Evolutionary conservation across 164 flowering plant species (phyloP).

Genomic region (Berberis vulgaris): DNA sequence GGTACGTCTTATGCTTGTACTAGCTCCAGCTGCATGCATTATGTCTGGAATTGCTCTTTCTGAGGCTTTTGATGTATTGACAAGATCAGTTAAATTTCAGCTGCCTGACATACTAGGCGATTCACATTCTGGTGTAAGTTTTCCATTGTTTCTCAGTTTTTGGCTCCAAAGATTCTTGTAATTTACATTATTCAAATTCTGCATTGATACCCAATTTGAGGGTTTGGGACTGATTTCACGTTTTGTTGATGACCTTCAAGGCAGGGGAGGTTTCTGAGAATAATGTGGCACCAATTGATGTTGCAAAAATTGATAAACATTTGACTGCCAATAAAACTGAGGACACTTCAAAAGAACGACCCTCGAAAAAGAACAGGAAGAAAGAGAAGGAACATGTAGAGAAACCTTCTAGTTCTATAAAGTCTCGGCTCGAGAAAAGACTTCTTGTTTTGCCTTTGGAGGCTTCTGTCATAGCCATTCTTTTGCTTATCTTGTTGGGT

Average conservation of each 20-base stretch:
- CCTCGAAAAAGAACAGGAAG: conserved; percentile 65
- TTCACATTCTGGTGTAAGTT: conserved; percentile 42
- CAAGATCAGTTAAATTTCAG: conserved; percentile 82
- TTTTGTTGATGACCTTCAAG: conserved; percentile 34
- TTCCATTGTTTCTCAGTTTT: conserved; percentile 5
- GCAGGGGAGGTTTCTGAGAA: conserved; percentile 48
- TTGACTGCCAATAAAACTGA: conserved; percentile 38
- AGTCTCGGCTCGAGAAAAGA: conserved; percentile 46
- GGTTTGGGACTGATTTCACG: conserved; percentile 12
- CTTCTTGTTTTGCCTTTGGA: conserved; percentile 80
- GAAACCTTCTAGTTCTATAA: conserved; percentile 29
- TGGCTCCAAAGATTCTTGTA: not conserved
- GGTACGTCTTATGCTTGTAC: conserved; percentile 99
- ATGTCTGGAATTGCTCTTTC: conserved; percentile 98
- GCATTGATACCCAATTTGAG: conserved; percentile 6
- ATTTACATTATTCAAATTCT: not conserved
- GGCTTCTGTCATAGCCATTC: conserved; percentile 58
- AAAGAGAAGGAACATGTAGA: conserved; percentile 70
- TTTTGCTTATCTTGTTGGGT: conserved; percentile 76
- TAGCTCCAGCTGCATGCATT: conserved; percentile 99
- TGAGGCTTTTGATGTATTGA: conserved; percentile 80
- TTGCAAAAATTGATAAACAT: conserved; percentile 25
- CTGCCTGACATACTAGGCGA: conserved; percentile 28
- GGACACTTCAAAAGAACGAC: conserved; percentile 52
- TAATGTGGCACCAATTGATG: conserved; percentile 33